These are phyloP conservation scores for Penicillium decumbens DNA, from an alignment of 2,329 filamentous ascomycete species.

Conservation along the genomic window DNA sequence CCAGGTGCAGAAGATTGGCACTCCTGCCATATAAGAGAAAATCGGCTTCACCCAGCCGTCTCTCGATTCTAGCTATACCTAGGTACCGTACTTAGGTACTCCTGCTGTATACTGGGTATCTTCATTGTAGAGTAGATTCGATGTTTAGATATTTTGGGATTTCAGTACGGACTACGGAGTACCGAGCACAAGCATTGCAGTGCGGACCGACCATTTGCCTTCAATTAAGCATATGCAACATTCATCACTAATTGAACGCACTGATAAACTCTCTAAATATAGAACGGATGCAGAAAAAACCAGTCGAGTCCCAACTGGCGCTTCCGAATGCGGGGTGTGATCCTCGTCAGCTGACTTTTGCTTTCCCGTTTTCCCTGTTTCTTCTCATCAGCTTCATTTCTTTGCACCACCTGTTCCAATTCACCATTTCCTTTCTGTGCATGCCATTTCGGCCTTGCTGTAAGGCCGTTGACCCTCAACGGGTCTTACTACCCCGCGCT, in stretches of 20 bases:
- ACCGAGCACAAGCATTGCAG: neutral
- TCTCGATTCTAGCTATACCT: neutral
- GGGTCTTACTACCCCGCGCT: conserved; percentile 20
- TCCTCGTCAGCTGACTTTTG: conserved; percentile 10
- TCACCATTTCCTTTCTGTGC: conserved; percentile 1
- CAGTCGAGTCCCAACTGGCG: conserved; percentile 4
- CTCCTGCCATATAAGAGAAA: neutral
- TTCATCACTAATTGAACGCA: neutral
- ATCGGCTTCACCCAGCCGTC: neutral
- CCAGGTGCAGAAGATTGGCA: neutral
- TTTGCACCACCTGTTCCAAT: neutral
- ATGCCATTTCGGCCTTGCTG: conserved; percentile 2
- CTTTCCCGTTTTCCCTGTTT: neutral
- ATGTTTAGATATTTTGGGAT: neutral
- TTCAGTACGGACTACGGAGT: neutral
- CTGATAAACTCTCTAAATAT: neutral
- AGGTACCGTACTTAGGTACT: neutral
- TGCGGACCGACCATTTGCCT: neutral
- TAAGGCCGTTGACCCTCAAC: conserved; percentile 19
- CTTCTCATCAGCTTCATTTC: neutral
- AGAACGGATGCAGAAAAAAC: neutral
- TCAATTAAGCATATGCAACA: neutral
- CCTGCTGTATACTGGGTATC: neutral
- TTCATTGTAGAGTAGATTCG: too few relatives aligned
- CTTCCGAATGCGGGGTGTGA: conserved; percentile 13